A percentile compares a stretch with the other conserved stretches of the same genome.
Evolutionary conservation across 352 stramenopile genomes (phyloP).

Genomic region (Globisporangium sylvaticum): DNA sequence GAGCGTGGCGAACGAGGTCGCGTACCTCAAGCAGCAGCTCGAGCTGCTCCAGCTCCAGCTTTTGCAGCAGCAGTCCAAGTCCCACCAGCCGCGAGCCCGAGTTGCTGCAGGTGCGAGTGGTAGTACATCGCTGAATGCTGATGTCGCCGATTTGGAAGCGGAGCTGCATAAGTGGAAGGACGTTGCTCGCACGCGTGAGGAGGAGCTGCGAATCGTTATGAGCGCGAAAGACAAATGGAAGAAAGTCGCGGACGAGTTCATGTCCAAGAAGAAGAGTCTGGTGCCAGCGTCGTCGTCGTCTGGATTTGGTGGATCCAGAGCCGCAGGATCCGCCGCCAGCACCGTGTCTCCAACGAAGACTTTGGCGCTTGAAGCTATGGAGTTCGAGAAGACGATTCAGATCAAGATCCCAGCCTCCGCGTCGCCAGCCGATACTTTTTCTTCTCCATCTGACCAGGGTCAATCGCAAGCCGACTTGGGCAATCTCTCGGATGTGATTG

Average conservation of each 20-base stretch:
- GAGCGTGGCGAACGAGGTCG: constrained; percentile 80
- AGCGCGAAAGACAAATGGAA: constrained; percentile 69
- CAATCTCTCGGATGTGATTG: constrained; percentile 40
- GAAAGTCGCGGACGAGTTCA: constrained; percentile 43
- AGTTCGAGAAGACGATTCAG: constrained; percentile 30
- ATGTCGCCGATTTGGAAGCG: background rate
- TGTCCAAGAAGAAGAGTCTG: constrained; percentile 21
- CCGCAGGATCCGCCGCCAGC: background rate
- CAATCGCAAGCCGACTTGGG: constrained; percentile 22
- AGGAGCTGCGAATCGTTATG: constrained; percentile 45
- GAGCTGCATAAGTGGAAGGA: constrained; percentile 27
- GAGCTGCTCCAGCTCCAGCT: constrained; percentile 63
- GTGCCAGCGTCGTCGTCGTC: background rate
- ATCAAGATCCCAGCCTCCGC: background rate
- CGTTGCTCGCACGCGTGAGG: constrained; percentile 26
- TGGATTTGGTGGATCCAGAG: constrained; percentile 2
- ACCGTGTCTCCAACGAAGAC: constrained; percentile 15
- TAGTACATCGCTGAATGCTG: background rate
- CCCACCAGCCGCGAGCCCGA: background rate
- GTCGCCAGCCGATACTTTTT: too few species aligned
- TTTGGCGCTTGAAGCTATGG: constrained; percentile 29
- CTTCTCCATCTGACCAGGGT: background rate
- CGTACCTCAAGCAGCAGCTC: constrained; percentile 62
- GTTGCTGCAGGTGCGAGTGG: background rate
- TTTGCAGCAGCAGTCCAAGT: constrained; percentile 35